Evolutionary conservation across 2,329 filamentous ascomycete genomes (phyloP).

Genomic region (Alternaria tenuissima): DNA sequence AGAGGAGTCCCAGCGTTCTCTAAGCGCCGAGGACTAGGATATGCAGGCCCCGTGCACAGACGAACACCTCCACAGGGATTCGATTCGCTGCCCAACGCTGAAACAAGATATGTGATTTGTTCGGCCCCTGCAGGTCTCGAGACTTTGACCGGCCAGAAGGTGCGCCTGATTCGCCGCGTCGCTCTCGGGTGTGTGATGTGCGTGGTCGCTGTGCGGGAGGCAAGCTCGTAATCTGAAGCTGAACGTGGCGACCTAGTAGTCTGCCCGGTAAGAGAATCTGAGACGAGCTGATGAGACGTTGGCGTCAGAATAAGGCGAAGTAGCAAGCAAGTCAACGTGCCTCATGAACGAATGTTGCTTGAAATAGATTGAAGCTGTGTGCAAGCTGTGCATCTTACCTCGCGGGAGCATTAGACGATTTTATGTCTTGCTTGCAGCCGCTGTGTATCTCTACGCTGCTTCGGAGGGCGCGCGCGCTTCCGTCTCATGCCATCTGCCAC

Average conservation of each 20-base stretch:
- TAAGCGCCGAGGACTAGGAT: slow-evolving; percentile 40
- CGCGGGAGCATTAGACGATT: slow-evolving; percentile 38
- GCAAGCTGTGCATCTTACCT: slow-evolving; percentile 35
- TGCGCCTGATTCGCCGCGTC: slow-evolving; percentile 38
- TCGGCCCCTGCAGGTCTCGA: slow-evolving; percentile 46
- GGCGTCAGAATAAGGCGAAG: slow-evolving; percentile 25
- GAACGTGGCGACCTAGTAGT: slow-evolving; percentile 37
- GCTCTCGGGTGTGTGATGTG: slow-evolving; percentile 35
- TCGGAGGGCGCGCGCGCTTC: slow-evolving; percentile 49
- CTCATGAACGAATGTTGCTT: slow-evolving; percentile 24
- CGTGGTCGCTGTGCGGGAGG: slow-evolving; percentile 37
- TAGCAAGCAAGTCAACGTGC: slow-evolving; percentile 21
- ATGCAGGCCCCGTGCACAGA: slow-evolving; percentile 29
- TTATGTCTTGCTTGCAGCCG: slow-evolving; percentile 49
- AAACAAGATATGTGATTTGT: slow-evolving; percentile 50
- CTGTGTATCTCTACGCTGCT: slow-evolving; percentile 41
- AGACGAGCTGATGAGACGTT: slow-evolving; percentile 42
- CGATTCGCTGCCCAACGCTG: slow-evolving; percentile 34
- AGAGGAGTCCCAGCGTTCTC: slow-evolving; percentile 39
- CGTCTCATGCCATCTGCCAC: slow-evolving; percentile 37
- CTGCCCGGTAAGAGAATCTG: slow-evolving; percentile 29
- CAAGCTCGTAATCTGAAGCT: slow-evolving; percentile 28
- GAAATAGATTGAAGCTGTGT: slow-evolving; percentile 34
- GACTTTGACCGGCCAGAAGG: slow-evolving; percentile 21
- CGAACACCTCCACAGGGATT: slow-evolving; percentile 22